Evolutionary conservation across 106 monocot species (phyloP).

Genomic region (Dactylorhiza incarnata): DNA sequence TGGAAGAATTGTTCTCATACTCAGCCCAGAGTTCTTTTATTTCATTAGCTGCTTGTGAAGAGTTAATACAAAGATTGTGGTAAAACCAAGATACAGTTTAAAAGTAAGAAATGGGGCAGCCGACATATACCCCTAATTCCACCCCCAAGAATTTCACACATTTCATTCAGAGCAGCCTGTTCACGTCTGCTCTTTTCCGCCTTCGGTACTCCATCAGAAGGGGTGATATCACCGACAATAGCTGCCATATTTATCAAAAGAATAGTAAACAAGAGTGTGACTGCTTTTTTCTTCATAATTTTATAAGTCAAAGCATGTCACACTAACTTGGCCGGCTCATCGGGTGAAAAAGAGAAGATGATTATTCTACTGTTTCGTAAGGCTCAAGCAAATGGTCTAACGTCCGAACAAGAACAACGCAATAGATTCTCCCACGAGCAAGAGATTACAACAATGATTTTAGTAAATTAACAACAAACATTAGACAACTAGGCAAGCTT

Average conservation of each 20-base stretch:
- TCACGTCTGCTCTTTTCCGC: conserved; percentile 78
- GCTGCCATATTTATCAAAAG: conserved; percentile 31
- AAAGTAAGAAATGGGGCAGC: background rate
- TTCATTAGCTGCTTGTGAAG: conserved; percentile 48
- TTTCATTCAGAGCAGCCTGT: conserved; percentile 65
- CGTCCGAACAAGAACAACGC: too few species aligned
- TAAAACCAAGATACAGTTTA: background rate
- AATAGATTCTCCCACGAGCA: too few species aligned
- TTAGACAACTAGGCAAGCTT: too few species aligned
- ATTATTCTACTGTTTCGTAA: too few species aligned
- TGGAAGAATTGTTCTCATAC: conserved; percentile 84
- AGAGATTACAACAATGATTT: too few species aligned
- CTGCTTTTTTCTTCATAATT: too few species aligned
- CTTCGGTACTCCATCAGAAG: conserved; percentile 81
- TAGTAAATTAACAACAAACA: too few species aligned
- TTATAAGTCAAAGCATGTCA: background rate
- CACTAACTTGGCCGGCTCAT: background rate
- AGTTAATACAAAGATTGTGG: background rate
- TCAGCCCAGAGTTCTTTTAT: conserved; percentile 91
- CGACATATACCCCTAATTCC: conserved; percentile 57
- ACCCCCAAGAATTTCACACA: conserved; percentile 84
- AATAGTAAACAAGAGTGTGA: conserved; percentile 2
- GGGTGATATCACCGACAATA: conserved; percentile 93
- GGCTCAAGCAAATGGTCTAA: too few species aligned
- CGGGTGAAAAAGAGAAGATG: too few species aligned